Evolutionary conservation across 176 grass and related monocot genomes (phyloP).

Genomic region (Carex littledalei): DNA sequence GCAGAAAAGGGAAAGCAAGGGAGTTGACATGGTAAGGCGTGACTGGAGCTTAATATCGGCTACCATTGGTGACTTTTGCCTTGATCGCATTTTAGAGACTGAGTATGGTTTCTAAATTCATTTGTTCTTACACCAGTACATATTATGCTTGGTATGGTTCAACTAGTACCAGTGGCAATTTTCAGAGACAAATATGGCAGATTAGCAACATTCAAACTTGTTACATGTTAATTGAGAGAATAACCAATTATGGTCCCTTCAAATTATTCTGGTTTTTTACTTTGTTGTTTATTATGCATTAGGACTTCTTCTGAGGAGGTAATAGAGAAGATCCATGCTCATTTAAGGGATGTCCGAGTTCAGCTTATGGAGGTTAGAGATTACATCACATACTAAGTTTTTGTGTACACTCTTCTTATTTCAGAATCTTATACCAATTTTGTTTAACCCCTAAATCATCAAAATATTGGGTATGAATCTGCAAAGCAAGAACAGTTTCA

Average conservation of each 20-base stretch:
- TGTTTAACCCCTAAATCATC: neutral
- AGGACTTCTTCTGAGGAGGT: constrained; percentile 26
- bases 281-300: constrained; percentile 2
- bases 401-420: neutral
- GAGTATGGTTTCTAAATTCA: constrained; percentile 42
- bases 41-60: constrained; percentile 99
- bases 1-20: constrained; percentile 90
- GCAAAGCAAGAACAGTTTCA: neutral
- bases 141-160: neutral
- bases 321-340: constrained; percentile 25
- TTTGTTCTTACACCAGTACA: neutral
- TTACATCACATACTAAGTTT: neutral
- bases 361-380: constrained; percentile 22
- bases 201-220: neutral
- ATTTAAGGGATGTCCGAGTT: constrained; percentile 18
- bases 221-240: neutral
- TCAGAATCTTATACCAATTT: neutral
- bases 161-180: neutral
- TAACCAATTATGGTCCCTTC: neutral
- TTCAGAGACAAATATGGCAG: neutral
- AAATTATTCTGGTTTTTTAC: neutral
- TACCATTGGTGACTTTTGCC: constrained; percentile 87
- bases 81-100: constrained; percentile 88
- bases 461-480: constrained; percentile 6
- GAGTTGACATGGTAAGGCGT: constrained; percentile 93